Evolutionary conservation across 148 eudicot species (phyloP), one percentile per base, ranked within the genome.

Genomic region (Cornus suecica): DNA sequence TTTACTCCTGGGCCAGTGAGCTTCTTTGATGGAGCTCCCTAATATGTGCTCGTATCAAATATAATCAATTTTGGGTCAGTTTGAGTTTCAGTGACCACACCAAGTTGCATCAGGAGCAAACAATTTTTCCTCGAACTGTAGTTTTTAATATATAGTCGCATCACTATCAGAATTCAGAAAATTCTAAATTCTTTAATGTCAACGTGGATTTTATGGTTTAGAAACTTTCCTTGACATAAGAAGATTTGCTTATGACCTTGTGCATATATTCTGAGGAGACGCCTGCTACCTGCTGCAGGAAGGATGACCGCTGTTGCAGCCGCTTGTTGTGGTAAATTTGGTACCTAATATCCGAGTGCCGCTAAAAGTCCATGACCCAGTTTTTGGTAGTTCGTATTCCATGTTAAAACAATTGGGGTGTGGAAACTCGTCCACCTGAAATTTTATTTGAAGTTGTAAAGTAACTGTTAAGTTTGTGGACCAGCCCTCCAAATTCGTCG

Each of bases 171-270:
- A n/a, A n/a, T n/a, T n/a, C 10, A 10, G n/a, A 15, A 68, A 11
- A 18, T 10, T 63, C 1, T 11, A 16, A 22, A 37, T 5, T 37
- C 11, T 25, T 13, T 2, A 5, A 5, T 42, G 1, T 37, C n/a
- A n/a, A 18, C 58, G 18, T 4, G 37, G 51, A 29, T 51, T 31
- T 11, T 24, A 30, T 41, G 1, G 2, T 67, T 13, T 69, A 68
- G 34, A 20, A 61, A 26, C 48, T 78, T 88, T 82, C 97, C 92
- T 92, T 90, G 87, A 94, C 87, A 20, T 10, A 22, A 65, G 48
- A 66, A 94, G 98, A 89, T 92, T 94, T 82, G 98, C 97, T 10
- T 94, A 94, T 81, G 98, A 94, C 79, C 82, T 94, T 34, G 97
- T 94, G 83, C 98, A 94, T 70, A 94, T 92, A 66, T 94, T 94